Evolutionary conservation across 306 rosid species (phyloP).

Genomic region (Quercus berberidifolia): DNA sequence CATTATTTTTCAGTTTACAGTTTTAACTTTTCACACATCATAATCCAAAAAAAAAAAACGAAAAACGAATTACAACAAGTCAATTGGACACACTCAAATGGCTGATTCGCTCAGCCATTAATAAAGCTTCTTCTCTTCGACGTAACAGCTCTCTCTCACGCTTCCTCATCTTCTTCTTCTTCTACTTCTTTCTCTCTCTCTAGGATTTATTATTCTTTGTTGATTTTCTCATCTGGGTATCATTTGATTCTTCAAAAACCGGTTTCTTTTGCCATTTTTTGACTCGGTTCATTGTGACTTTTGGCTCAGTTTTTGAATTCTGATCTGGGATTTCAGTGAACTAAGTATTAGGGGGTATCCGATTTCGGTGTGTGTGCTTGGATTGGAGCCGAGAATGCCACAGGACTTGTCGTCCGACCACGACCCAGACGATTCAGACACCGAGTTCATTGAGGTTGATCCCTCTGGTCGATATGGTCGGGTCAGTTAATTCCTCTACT

Average conservation of each 20-base stretch:
- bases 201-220: background rate
- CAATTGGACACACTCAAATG: background rate
- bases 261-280: slow-evolving; percentile 1
- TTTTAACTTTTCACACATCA: too few species aligned
- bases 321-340: background rate
- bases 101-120: slow-evolving; percentile 1
- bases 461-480: slow-evolving; percentile 91
- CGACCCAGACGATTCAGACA: slow-evolving; percentile 60
- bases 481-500: slow-evolving; percentile 41
- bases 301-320: background rate
- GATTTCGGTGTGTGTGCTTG: background rate
- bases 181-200: background rate
- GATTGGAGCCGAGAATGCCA: slow-evolving; percentile 43
- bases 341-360: background rate
- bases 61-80: background rate
- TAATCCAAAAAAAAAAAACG: background rate
- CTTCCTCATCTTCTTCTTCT: background rate
- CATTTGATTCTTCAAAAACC: background rate
- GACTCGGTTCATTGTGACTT: slow-evolving; percentile 1
- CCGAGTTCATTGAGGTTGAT: slow-evolving; percentile 83
- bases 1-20: too few species aligned
- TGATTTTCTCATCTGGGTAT: background rate
- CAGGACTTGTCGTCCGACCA: slow-evolving; percentile 58
- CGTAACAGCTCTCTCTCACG: background rate
- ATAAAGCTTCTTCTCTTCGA: background rate